These are phyloP conservation scores for Candida maesae DNA, from an alignment of 805 yeast genomes.

Conservation along the genomic window DNA sequence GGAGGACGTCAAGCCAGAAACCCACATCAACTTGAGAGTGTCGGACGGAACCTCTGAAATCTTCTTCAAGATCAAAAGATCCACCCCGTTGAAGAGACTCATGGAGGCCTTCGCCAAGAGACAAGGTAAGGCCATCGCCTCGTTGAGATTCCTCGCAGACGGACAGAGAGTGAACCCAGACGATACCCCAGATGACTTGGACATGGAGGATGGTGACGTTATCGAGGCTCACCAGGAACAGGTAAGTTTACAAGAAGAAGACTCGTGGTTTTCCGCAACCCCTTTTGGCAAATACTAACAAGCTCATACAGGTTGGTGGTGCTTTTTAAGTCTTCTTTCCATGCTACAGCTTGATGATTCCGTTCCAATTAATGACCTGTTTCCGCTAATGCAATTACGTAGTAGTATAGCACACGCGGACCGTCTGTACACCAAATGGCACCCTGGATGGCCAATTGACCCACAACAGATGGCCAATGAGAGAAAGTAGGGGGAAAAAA, in stretches of 20 bases:
- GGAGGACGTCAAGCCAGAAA: conserved; percentile 57
- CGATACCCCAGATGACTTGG: conserved; percentile 90
- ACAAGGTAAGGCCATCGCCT: conserved; percentile 83
- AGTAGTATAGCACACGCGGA: too few species aligned
- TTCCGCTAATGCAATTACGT: not conserved
- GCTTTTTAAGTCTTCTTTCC: conserved; percentile 2
- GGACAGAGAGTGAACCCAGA: conserved; percentile 87
- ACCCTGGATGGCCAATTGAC: too few species aligned
- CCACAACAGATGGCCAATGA: too few species aligned
- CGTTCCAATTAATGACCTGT: not conserved
- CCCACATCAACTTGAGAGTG: conserved; percentile 90
- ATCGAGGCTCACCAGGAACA: conserved; percentile 98
- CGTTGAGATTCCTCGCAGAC: conserved; percentile 86
- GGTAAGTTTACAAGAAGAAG: conserved; percentile 41
- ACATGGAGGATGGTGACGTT: conserved; percentile 92
- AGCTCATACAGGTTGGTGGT: conserved; percentile 19
- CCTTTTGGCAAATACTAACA: too few species aligned
- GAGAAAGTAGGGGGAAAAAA: too few species aligned
- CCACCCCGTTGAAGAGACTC: conserved; percentile 88
- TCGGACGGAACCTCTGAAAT: conserved; percentile 93
- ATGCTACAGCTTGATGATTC: not conserved
- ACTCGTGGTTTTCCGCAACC: not conserved
- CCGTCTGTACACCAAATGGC: too few species aligned
- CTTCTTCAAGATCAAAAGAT: conserved; percentile 89
- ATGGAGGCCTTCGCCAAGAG: conserved; percentile 98